phyloP scores from a whole-genome alignment of 805 yeast species.

The Yamadazyma paraphyllophila region DNA sequence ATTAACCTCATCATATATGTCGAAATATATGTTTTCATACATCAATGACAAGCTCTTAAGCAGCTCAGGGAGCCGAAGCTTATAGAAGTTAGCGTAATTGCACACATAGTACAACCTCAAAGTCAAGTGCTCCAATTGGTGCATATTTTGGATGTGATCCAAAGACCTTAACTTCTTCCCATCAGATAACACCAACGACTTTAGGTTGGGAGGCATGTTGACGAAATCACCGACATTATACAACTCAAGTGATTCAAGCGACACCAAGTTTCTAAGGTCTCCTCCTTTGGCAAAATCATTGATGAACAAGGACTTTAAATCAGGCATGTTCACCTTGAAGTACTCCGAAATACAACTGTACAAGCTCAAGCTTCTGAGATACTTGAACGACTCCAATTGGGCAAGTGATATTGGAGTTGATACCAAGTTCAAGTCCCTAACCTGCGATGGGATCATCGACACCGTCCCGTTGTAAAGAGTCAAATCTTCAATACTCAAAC shows the following conservation, averaged over 20 bases:
- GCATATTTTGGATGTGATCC: background rate
- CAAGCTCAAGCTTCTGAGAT: constrained; percentile 3
- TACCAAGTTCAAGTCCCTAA: constrained; percentile 3
- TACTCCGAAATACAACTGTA: constrained; percentile 3
- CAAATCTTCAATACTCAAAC: background rate
- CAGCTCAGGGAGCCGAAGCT: constrained; percentile 5
- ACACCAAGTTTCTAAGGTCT: constrained; percentile 3
- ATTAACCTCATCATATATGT: constrained; percentile 9
- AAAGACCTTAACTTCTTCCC: constrained; percentile 5
- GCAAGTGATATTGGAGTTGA: background rate
- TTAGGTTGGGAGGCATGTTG: constrained; percentile 5
- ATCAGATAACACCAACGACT: constrained; percentile 6
- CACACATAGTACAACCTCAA: constrained; percentile 2
- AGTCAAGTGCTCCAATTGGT: constrained; percentile 1
- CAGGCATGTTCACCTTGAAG: constrained; percentile 4
- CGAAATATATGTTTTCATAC: constrained; percentile 5
- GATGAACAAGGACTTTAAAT: constrained; percentile 4
- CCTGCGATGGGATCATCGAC: background rate
- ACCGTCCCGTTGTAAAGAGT: background rate
- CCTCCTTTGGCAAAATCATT: constrained; percentile 8
- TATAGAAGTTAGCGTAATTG: constrained; percentile 6
- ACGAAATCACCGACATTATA: constrained; percentile 5
- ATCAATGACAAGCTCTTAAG: constrained; percentile 1
- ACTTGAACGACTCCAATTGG: background rate
- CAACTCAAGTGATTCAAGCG: constrained; percentile 2